Evolutionary conservation across 805 yeast species (phyloP), one percentile per base, ranked within the genome.

Genomic region (Sugiyamaella qingdaonensis): DNA sequence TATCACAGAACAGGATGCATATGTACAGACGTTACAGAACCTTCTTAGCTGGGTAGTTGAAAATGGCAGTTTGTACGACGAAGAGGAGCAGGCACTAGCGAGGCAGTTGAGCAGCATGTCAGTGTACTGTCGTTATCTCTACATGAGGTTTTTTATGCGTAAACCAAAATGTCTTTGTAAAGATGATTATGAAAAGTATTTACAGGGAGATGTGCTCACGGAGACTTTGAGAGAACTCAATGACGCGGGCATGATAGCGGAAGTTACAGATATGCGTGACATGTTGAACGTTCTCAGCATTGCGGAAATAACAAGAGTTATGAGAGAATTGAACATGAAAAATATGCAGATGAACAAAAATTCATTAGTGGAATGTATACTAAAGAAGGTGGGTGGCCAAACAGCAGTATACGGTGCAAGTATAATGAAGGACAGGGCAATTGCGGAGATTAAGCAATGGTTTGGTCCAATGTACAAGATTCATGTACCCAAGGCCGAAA

Each of bases 181-280:
- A 11, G 48, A 43, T n/a, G 67, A 64, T 10, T 49, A 61, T 10
- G 49, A 33, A 3, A 62, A 56, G 18, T 66, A 64, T 42, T 48
- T 65, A 47, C 56, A 60, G 2, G 51, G 46, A 2, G 63, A 58
- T 7, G 53, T 48, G 2, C 52, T 62, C 18, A 36, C 51, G 8
- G 35, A 13, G 3, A 46, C 49, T 1, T 50, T 58, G 4, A 45
- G 46, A 1, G 58, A 56, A 31, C 54, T 64, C 2, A 43, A 47
- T 1, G 48, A 32, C 10, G 19, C 29, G 33, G 16, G 24, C 10
- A 35, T 43, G 5, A 59, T 64, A 61, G 34, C 62, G 1, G 21
- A 10, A 14, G 29, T 27, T n/a, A 46, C 16, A 5, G 50, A 52
- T 2, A 36, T 60, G 29, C 36, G 29, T 2, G 44, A 55, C 7